A percentile compares a stretch with the other conserved stretches of the same genome.
phyloP scores from a whole-genome alignment of 768 basidiomycete genomes.

The Dioszegia crocea region DNA sequence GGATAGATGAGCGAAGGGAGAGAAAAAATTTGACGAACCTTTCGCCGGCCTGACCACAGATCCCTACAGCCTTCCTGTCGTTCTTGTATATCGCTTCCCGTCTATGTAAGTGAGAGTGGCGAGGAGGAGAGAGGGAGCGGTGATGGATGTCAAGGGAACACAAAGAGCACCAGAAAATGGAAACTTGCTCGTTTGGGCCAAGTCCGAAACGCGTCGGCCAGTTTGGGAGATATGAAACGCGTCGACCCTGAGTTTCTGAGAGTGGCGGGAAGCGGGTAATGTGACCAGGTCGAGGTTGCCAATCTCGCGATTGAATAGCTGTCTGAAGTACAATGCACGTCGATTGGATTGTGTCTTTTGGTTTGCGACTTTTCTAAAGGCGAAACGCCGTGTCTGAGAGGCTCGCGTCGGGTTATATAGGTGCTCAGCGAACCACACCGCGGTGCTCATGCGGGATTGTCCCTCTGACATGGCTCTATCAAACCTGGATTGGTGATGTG shows the following conservation, averaged over 20 bases:
- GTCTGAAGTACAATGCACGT: no score
- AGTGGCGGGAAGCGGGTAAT: conserved; percentile 1
- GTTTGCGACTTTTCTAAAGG: no score
- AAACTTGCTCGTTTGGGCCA: not conserved
- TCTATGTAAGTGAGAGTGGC: not conserved
- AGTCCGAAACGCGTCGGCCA: conserved; percentile 10
- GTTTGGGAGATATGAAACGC: not conserved
- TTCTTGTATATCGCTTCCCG: not conserved
- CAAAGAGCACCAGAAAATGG: not conserved
- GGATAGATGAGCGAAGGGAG: not conserved
- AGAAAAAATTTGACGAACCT: not conserved
- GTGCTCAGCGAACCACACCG: no score
- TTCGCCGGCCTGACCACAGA: not conserved
- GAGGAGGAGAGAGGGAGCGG: not conserved
- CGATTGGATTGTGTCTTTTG: no score
- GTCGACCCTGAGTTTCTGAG: not conserved
- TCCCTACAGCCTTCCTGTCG: not conserved
- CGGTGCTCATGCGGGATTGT: not conserved
- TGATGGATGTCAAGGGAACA: not conserved
- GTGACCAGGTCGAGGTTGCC: not conserved
- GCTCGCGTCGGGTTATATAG: no score
- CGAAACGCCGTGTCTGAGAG: no score
- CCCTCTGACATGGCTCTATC: no score
- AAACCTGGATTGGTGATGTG: conserved; percentile 4
- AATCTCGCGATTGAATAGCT: not conserved